Conservation (phyloP, 805 yeast genomes). For the Torulaspora microellipsoides region DNA sequence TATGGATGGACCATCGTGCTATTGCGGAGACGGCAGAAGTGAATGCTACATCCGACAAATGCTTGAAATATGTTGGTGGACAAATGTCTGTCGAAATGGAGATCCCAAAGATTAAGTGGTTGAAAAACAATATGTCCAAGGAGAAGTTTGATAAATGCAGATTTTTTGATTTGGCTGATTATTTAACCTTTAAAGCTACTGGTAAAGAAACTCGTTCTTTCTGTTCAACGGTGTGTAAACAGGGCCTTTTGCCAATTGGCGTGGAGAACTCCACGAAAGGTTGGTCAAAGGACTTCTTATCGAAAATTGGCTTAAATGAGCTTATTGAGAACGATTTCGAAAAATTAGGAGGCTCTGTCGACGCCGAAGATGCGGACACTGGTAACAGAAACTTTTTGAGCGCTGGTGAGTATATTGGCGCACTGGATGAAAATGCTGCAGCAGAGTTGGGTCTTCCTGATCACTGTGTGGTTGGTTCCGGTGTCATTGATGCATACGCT, state of each 20-base stretch:
- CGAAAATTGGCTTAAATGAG: constrained; percentile 66
- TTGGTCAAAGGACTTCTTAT: constrained; percentile 81
- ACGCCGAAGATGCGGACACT: constrained; percentile 48
- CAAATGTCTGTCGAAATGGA: constrained; percentile 98
- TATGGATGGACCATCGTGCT: constrained; percentile 99
- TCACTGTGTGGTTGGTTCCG: constrained; percentile 82
- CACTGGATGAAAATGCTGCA: constrained; percentile 62
- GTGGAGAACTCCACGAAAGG: constrained; percentile 83
- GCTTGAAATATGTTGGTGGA: constrained; percentile 92
- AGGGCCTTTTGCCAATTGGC: constrained; percentile 89
- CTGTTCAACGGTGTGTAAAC: constrained; percentile 92
- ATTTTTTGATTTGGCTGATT: constrained; percentile 92
- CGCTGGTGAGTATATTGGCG: constrained; percentile 89
- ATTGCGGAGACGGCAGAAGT: constrained; percentile 72
- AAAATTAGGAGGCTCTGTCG: constrained; percentile 79
- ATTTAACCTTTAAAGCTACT: constrained; percentile 85
- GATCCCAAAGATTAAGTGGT: constrained; percentile 94
- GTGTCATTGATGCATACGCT: constrained; percentile 96
- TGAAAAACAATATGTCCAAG: constrained; percentile 74
- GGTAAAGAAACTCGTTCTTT: constrained; percentile 81
- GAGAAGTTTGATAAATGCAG: constrained; percentile 55
- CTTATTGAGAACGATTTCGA: constrained; percentile 70
- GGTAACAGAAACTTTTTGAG: constrained; percentile 48
- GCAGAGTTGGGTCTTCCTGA: constrained; percentile 77
- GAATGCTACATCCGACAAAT: constrained; percentile 73